Evolutionary conservation across 768 basidiomycete species (phyloP).

Genomic region (Cystobasidium tubakii): DNA sequence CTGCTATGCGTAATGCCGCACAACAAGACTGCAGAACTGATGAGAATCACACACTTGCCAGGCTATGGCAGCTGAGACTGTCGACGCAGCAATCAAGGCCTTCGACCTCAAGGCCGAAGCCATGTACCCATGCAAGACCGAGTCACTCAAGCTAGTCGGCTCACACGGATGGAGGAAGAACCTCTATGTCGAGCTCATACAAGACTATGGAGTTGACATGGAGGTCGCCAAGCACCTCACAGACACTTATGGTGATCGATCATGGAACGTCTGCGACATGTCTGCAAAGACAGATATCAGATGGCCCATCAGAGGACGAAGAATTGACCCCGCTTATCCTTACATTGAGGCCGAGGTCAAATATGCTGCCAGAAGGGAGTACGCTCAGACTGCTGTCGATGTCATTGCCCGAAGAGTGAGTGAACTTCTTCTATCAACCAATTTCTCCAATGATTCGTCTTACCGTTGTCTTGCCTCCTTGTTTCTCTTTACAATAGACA

Average conservation of each 20-base stretch:
- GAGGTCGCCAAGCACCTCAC: constrained; percentile 89
- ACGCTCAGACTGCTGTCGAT: constrained; percentile 84
- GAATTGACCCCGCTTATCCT: constrained; percentile 66
- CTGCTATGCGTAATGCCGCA: no score
- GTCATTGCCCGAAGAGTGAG: constrained; percentile 71
- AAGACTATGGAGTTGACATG: constrained; percentile 61
- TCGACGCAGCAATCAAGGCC: constrained; percentile 74
- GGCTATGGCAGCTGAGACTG: constrained; percentile 90
- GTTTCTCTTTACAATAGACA: constrained; percentile 50
- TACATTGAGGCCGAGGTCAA: constrained; percentile 90
- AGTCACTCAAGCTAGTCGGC: constrained; percentile 73
- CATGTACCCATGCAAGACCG: constrained; percentile 67
- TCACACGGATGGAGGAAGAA: constrained; percentile 89
- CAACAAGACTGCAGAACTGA: no score
- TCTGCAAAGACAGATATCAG: constrained; percentile 67
- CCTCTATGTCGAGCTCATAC: constrained; percentile 94
- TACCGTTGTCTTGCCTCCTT: neutral
- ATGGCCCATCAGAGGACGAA: constrained; percentile 81
- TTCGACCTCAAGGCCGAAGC: constrained; percentile 57
- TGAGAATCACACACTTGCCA: no score
- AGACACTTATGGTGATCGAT: constrained; percentile 91
- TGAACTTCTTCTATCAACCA: neutral
- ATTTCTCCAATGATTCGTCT: neutral
- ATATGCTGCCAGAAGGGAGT: constrained; percentile 82
- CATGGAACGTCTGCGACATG: constrained; percentile 84